Base-by-base conservation (phyloP, 1,139 yeast genomes). In the Kodamaea plutei region DNA sequence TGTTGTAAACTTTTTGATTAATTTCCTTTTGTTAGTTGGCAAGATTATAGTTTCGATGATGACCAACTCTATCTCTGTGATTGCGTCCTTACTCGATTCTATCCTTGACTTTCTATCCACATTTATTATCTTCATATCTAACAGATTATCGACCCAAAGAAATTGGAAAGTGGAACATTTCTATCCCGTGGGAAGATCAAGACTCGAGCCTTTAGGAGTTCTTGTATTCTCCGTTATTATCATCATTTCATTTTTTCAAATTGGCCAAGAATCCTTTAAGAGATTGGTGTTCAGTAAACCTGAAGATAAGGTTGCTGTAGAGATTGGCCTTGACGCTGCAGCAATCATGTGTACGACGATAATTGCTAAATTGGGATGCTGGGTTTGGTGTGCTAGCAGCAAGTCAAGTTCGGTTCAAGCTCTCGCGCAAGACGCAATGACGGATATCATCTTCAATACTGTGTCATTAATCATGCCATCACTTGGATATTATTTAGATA, bases 21-120 rank as follows among this genome's bases (percentile, higher is more conserved):
- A 84, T 52, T 58, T 81, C 18, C 35, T 80, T 2, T 58, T 84
- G 34, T 60, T 84, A 30, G 35, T 70, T 3, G 91, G 87, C 2
- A 84, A 84, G 45, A 41, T 69, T 3, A 58, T 69, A 8, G 88
- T 81, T n/a, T 76, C 81, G 1, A 43, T 76, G 11, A 56, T 78
- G 44, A 80, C 91, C 2, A 70, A 65, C 46, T 84, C 93, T 7
- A 71, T 84, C 43, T 81, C 93, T 4, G 76, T 84, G 30, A 64
- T 83, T 30, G 94, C 94, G 0, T 82, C 93, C 1, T 68, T 84
- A 41, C 81, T 84, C 23, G 93, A 84, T 56, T 81, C 91, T 2
- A 63, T 78, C 0, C 66, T 84, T 40, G 94, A 84, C 50, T 79
- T 84, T 35, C 56, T 84, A 35, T 82, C 91, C 5, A 83, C 93